Evolutionary conservation across 78 protist genomes (phyloP), one percentile per base, ranked within the genome.

Genomic region (Tieghemostelium lacteum): DNA sequence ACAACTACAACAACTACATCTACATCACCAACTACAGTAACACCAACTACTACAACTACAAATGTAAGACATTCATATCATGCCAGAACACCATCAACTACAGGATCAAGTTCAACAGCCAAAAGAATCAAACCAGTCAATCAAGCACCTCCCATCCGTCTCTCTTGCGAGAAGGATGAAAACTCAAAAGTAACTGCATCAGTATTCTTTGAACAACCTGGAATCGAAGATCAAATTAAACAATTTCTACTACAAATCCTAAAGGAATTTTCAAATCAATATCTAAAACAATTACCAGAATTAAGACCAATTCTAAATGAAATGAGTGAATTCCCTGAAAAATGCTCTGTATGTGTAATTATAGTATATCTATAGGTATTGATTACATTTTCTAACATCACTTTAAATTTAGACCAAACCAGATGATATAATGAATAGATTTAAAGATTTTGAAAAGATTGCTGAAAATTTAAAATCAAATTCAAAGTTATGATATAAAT

Each of bases 241-340:
- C 33, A 60, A 16, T 80, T 80, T 57, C 28, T 80, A 5, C 55
- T 52, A 63, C 24, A 65, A 37, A 42, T 80, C 3, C 45, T 80
- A 14, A 28, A 45, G 31, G 88, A 80, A 22, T 80, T 80, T 80
- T 42, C 52, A 22, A 36, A 60, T 72, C 39, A 57, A 33, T 80
- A 67, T 19, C 33, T 50, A 1, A 19, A 28, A 28, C 40, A 52
- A 55, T 28, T 80, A 40, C 77, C 88, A 8, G 65, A 50, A 3
- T 70, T 80, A 37, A 33, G 88, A 24, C 88, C 88, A 16, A 50
- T 67, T 6, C 76, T 80, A 8, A 26, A 61, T 29, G 88, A 80
- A 40, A 80, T 80, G 88, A 80, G 88, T 42, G 88, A 80, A 57
- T 80, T 80, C n/a, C 88, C 88, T 33, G 88, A 80, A 49, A 80